phyloP scores from a whole-genome alignment of 148 eudicot genomes.

The Limonium bicolor region DNA sequence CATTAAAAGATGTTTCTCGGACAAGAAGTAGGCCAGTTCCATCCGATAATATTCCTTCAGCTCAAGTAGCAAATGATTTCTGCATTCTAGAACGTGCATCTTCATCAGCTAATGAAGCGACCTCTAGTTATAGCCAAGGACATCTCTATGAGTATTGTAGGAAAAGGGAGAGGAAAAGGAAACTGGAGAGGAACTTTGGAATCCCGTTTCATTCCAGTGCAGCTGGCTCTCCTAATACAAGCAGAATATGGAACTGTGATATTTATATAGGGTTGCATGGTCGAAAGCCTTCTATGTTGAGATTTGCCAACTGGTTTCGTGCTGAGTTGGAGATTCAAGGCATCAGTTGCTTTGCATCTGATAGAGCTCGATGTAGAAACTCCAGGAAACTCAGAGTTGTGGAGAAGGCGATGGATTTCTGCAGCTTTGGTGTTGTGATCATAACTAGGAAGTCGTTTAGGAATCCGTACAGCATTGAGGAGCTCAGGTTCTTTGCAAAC shows the following conservation, averaged over 20 bases:
- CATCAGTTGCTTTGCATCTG: constrained; percentile 80
- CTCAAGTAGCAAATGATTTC: constrained; percentile 36
- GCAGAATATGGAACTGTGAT: constrained; percentile 69
- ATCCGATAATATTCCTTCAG: constrained; percentile 23
- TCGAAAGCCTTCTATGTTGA: constrained; percentile 51
- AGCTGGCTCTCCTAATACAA: constrained; percentile 43
- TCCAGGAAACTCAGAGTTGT: constrained; percentile 39
- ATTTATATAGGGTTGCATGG: constrained; percentile 87
- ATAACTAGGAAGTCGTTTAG: constrained; percentile 55
- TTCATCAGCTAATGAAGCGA: constrained; percentile 40
- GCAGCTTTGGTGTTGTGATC: constrained; percentile 59
- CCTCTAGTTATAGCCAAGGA: constrained; percentile 28
- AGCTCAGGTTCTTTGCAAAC: constrained; percentile 63
- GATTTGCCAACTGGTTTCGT: constrained; percentile 88
- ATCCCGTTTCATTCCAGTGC: constrained; percentile 32
- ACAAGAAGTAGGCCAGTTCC: constrained; percentile 2
- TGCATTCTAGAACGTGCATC: constrained; percentile 37
- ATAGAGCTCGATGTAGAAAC: constrained; percentile 62
- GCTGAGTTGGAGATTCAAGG: constrained; percentile 92
- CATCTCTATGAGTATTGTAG: constrained; percentile 31
- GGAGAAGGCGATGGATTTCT: constrained; percentile 62
- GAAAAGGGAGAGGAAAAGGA: constrained; percentile 39
- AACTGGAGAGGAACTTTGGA: constrained; percentile 27
- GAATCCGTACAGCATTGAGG: constrained; percentile 90
- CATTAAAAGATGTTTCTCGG: constrained; percentile 11